Base-by-base conservation (phyloP, 164 flowering plant genomes). In the Liquidambar formosana region DNA sequence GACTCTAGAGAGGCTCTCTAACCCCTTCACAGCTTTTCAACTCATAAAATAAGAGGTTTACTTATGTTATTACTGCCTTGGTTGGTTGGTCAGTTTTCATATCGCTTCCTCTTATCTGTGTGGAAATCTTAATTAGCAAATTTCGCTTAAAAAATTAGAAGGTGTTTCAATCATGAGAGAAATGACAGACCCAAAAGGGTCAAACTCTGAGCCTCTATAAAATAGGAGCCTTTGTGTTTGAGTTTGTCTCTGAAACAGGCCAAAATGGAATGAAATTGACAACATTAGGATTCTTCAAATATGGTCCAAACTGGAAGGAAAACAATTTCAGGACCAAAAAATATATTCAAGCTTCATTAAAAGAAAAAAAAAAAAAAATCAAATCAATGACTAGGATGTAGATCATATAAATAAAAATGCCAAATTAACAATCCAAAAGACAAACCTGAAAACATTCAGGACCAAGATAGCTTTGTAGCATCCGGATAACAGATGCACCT, bases 381-480 rank as follows among this genome's bases (percentile, higher is more conserved):
- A n/a, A n/a, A n/a, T n/a, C n/a, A 61, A 63, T 66, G 48, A 15
- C 26, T 21, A 16, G 13, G 18, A 26, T 15, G 16, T 3, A 51
- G 23, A 49, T 46, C 38, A 45, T 56, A 38, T 3, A 14, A 25
- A 56, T 0, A 56, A 6, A 13, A 67, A 61, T 10, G n/a, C 8
- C 6, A 25, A n/a, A 10, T 52, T 13, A 65, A 38, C 25, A 68
- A 28, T 16, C n/a, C 56, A 45, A 19, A 61, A 8, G 16, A 61
- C 76, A 10, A 62, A 92, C 98, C 93, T 94, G 98, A 77, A 92
- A 92, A 63, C 57, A 4, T 62, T 90, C 94, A 38, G 95, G 79
- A 63, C 97, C 97, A 68, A 94, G 89, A 81, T 89, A 94, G 80
- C 86, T 89, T 73, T 90, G 95, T 49, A 92, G 81, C 98, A 94